Evolutionary conservation across 2,329 filamentous ascomycete genomes (phyloP).

Genomic region (Colletotrichum magnum): DNA sequence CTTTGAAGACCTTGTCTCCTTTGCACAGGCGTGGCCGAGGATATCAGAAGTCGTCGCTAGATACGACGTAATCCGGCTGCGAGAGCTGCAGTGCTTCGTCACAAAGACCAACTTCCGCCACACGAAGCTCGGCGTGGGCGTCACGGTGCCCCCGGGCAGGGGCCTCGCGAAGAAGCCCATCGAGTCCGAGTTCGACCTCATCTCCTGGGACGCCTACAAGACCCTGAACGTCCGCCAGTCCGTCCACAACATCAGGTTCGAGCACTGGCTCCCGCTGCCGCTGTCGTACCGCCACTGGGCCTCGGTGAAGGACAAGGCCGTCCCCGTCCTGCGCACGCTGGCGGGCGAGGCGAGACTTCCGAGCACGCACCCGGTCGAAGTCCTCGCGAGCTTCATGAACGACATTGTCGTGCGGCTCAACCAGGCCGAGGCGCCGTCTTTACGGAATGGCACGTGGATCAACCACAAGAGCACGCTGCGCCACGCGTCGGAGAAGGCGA

Average conservation of each 20-base stretch:
- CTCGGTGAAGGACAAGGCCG: conserved; percentile 45
- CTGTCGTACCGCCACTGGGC: conserved; percentile 62
- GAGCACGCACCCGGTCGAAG: conserved; percentile 45
- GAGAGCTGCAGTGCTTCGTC: conserved; percentile 63
- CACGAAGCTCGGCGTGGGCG: conserved; percentile 59
- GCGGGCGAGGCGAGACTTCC: conserved; percentile 41
- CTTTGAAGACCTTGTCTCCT: conserved; percentile 52
- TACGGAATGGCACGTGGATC: neutral
- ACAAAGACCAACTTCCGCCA: conserved; percentile 57
- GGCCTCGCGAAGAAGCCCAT: conserved; percentile 47
- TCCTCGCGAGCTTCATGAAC: conserved; percentile 65
- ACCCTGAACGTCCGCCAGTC: conserved; percentile 54
- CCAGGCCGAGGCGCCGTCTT: conserved; percentile 37
- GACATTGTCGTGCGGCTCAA: conserved; percentile 65
- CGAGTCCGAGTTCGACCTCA: conserved; percentile 63
- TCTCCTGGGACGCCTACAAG: conserved; percentile 58
- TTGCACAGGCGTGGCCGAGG: conserved; percentile 54
- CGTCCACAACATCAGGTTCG: conserved; percentile 57
- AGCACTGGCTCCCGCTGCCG: conserved; percentile 62
- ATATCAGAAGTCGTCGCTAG: conserved; percentile 51
- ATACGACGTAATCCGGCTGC: conserved; percentile 55
- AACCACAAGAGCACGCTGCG: conserved; percentile 55
- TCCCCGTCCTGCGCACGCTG: conserved; percentile 46
- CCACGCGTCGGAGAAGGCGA: conserved; percentile 66
- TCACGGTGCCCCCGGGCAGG: conserved; percentile 43